phyloP scores from a whole-genome alignment of 257 asterid species.

The Salvia splendens region DNA sequence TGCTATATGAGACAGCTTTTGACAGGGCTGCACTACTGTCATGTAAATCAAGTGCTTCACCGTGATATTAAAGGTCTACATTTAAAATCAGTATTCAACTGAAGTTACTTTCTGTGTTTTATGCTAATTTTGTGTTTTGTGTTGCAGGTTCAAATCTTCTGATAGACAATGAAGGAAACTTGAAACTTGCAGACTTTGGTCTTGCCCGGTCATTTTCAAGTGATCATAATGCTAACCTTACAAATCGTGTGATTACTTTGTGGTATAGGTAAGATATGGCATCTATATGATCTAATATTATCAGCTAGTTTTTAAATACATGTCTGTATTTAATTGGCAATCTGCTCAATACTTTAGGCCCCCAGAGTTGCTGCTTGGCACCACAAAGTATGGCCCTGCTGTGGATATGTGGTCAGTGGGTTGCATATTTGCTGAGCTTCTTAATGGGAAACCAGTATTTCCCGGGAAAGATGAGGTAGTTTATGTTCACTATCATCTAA shows the following conservation, averaged over 20 bases:
- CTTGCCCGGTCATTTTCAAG: constrained; percentile 77
- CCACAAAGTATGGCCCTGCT: constrained; percentile 91
- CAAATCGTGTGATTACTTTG: constrained; percentile 84
- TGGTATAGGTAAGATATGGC: constrained; percentile 73
- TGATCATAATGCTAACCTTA: constrained; percentile 83
- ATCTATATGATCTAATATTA: constrained; percentile 1
- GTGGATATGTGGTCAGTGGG: constrained; percentile 98
- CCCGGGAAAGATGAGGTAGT: constrained; percentile 95
- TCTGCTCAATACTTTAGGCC: constrained; percentile 53
- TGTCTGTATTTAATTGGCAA: constrained; percentile 17
- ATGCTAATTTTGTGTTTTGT: constrained; percentile 22
- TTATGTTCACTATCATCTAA: constrained; percentile 38
- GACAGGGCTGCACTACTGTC: constrained; percentile 97
- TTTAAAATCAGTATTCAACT: constrained; percentile 29
- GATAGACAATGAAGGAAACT: constrained; percentile 78
- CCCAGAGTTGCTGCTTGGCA: constrained; percentile 84
- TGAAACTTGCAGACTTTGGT: constrained; percentile 92
- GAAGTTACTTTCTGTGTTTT: constrained; percentile 20
- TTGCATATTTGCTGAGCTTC: constrained; percentile 91
- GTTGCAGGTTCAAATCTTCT: constrained; percentile 80
- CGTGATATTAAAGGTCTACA: constrained; percentile 82
- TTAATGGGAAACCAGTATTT: constrained; percentile 79
- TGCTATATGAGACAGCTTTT: constrained; percentile 89
- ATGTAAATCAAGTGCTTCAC: constrained; percentile 91
- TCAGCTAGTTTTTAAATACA: neutral